Evolutionary conservation across 208 protist species (phyloP).

Genomic region (Acanthamoeba lenticulata): DNA sequence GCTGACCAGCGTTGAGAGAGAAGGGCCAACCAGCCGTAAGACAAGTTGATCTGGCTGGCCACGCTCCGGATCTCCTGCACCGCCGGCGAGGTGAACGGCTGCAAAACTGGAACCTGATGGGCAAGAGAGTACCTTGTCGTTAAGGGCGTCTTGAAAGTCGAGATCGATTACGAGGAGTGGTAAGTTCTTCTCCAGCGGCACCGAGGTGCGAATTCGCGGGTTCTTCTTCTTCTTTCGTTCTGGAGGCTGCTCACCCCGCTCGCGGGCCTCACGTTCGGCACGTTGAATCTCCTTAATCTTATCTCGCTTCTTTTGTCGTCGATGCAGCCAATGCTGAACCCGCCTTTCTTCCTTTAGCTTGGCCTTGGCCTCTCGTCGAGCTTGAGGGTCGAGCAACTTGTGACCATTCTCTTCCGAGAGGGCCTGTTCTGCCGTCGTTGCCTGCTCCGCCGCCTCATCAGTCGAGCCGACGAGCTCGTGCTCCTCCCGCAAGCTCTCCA

Average conservation of each 20-base stretch:
- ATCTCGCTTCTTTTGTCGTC: neutral
- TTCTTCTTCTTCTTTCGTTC: conserved; percentile 21
- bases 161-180: conserved; percentile 59
- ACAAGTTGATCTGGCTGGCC: conserved; percentile 54
- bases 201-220: neutral
- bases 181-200: conserved; percentile 2
- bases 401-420: neutral
- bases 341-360: neutral
- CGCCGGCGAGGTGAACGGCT: neutral
- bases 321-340: conserved; percentile 4
- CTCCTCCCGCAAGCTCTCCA: neutral
- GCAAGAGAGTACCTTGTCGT: neutral
- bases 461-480: no score
- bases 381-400: neutral
- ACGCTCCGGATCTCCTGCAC: conserved; percentile 50
- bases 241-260: neutral
- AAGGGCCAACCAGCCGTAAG: conserved; percentile 37
- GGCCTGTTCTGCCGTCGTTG: neutral
- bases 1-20: neutral
- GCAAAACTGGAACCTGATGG: neutral
- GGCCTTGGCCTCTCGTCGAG: neutral
- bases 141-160: conserved; percentile 22
- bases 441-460: neutral
- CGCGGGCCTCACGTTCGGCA: neutral
- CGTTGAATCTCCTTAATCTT: neutral